Evolutionary conservation across 1,284 basidiomycete species (phyloP).

Genomic region (Ceratobasidium sp.): DNA sequence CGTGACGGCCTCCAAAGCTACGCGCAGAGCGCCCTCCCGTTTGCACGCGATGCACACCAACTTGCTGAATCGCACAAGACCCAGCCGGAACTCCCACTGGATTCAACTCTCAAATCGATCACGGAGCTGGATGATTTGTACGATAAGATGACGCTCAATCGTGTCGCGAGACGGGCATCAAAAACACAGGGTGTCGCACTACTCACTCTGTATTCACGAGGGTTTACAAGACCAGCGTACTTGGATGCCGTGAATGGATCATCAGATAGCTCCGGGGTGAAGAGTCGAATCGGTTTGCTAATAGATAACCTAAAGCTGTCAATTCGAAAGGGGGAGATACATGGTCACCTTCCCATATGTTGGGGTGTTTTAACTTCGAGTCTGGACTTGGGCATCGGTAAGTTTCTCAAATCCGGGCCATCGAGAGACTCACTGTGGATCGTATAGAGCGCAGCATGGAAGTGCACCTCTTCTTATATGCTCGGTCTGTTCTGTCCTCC

Average conservation of each 20-base stretch:
- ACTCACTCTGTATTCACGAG: slow-evolving; percentile 85
- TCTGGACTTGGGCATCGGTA: slow-evolving; percentile 76
- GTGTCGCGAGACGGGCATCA: slow-evolving; percentile 86
- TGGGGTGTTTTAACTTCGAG: slow-evolving; percentile 86
- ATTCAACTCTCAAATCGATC: slow-evolving; percentile 56
- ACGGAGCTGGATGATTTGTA: slow-evolving; percentile 74
- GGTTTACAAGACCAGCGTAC: slow-evolving; percentile 65
- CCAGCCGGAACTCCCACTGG: slow-evolving; percentile 11
- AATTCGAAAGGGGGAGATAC: slow-evolving; percentile 67
- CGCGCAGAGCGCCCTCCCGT: slow-evolving; percentile 73
- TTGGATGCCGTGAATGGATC: slow-evolving; percentile 48
- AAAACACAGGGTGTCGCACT: slow-evolving; percentile 92
- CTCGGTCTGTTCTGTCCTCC: slow-evolving; percentile 86
- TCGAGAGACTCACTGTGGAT: not conserved
- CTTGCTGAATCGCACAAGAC: slow-evolving; percentile 46
- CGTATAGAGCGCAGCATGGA: slow-evolving; percentile 72
- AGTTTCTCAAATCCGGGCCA: slow-evolving; percentile 47
- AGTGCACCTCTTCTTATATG: slow-evolving; percentile 92
- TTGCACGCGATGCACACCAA: slow-evolving; percentile 61
- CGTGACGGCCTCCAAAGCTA: slow-evolving; percentile 76
- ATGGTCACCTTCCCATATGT: slow-evolving; percentile 87
- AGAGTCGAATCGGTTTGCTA: slow-evolving; percentile 51
- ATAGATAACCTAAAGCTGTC: slow-evolving; percentile 71
- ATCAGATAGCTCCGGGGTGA: slow-evolving; percentile 30
- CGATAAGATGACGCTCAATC: slow-evolving; percentile 87